Evolutionary conservation across 2,329 filamentous ascomycete species (phyloP).

Genomic region (Penicillium polonicum): DNA sequence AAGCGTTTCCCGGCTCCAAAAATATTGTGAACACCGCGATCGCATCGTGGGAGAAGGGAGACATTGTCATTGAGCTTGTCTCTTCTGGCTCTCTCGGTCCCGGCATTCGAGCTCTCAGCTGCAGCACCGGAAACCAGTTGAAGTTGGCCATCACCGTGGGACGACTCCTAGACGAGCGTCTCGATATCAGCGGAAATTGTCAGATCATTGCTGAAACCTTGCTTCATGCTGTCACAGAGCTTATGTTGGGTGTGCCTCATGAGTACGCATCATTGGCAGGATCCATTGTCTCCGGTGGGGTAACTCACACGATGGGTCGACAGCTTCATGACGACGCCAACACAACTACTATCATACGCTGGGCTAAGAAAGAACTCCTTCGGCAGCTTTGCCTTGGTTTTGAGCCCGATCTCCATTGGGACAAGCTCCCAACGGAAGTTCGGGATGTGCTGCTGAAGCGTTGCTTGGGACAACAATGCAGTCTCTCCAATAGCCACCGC

Average conservation of each 20-base stretch:
- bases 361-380: constrained; percentile 48
- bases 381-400: constrained; percentile 51
- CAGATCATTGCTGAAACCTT: constrained; percentile 41
- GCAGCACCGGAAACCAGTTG: constrained; percentile 27
- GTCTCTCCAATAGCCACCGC: constrained; percentile 42
- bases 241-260: constrained; percentile 36
- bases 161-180: constrained; percentile 29
- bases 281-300: constrained; percentile 33
- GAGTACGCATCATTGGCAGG: constrained; percentile 39
- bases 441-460: constrained; percentile 48
- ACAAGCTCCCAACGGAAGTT: constrained; percentile 48
- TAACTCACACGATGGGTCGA: constrained; percentile 36
- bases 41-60: constrained; percentile 33
- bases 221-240: constrained; percentile 39
- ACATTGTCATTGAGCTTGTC: constrained; percentile 37
- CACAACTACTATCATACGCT: constrained; percentile 39
- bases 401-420: constrained; percentile 53
- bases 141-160: constrained; percentile 36
- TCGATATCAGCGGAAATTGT: constrained; percentile 38
- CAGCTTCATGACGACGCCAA: constrained; percentile 39
- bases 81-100: constrained; percentile 34
- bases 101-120: constrained; percentile 38
- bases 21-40: constrained; percentile 37
- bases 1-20: constrained; percentile 48
- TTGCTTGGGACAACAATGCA: constrained; percentile 45